phyloP scores from a whole-genome alignment of 257 asterid species.

The Solanum commersonii region DNA sequence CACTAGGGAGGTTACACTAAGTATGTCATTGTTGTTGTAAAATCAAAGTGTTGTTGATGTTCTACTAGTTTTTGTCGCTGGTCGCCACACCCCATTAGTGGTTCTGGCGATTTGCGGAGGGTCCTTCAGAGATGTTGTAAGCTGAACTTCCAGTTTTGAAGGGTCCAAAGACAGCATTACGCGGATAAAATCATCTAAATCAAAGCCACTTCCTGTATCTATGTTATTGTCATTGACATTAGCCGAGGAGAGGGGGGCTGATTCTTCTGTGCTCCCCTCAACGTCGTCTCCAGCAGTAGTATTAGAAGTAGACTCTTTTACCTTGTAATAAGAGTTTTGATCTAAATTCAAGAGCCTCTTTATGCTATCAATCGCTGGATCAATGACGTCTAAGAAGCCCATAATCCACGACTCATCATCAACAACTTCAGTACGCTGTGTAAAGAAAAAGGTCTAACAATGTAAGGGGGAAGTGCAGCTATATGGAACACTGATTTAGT shows the following conservation, averaged over 20 bases:
- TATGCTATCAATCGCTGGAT: conserved; percentile 85
- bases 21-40: background rate
- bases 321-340: conserved; percentile 11
- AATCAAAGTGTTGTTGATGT: conserved; percentile 4
- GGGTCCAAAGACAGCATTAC: conserved; percentile 62
- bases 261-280: conserved; percentile 12
- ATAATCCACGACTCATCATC: conserved; percentile 93
- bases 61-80: conserved; percentile 3
- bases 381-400: conserved; percentile 92
- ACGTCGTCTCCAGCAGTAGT: background rate
- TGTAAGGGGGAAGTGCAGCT: background rate
- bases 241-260: conserved; percentile 12
- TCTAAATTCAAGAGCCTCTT: conserved; percentile 50
- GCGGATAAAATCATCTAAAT: conserved; percentile 55
- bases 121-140: conserved; percentile 14
- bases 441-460: background rate
- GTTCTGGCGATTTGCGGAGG: conserved; percentile 16
- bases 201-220: conserved; percentile 34
- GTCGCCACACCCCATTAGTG: conserved; percentile 15
- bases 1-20: background rate
- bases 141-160: conserved; percentile 44
- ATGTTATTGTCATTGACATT: background rate
- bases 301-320: conserved; percentile 2
- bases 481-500: background rate
- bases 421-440: conserved; percentile 86